Base-by-base conservation (phyloP, 345 rosid species). In the Euphorbia pulcherrima region DNA sequence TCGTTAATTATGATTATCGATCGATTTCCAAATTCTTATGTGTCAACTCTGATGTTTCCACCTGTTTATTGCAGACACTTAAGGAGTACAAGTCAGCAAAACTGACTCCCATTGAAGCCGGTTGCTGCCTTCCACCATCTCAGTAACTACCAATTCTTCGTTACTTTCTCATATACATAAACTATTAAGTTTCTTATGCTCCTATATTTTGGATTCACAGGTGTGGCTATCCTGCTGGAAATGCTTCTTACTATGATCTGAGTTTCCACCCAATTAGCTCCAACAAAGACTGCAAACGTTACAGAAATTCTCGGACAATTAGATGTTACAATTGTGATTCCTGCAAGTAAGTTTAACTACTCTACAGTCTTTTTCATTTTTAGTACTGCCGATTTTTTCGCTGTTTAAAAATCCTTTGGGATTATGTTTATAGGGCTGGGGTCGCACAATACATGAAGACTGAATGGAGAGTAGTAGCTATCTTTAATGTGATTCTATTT, bases 391-490 rank as follows among this genome's bases (percentile, higher is more conserved):
- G 9, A 9, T 62, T 29, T 64, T 26, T 35, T 41, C 57, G 50
- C 13, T 30, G 47, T 35, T n/a, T 29, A 10, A 44, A 18, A 54
- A 40, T 30, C 52, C n/a, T 35, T 59, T 4, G 65, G 1, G 27
- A 57, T 62, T 35, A 33, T 59, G 46, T 52, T 60, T 41, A 30
- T 74, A 93, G 98, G 86, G 98, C 97, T 17, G 98, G 97, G 72
- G 98, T 93, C 57, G 98, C 98, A 61, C 94, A 93, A 65, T 90
- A 87, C 83, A 88, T 90, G 97, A 90, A 88, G 82, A 88, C 77
- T 2, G 96, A 87, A 75, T 93, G 98, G 97, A 72, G 96, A 70
- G 84, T 88, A 58, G 94, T 93, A 27, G 98, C 98, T 10, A 83
- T 88, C 74, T 88, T 88, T 75, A 87, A 93, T 62, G 80, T 86